These are phyloP conservation scores for Capronia americana DNA, from an alignment of 2,329 filamentous ascomycete species.

Conservation along the genomic window DNA sequence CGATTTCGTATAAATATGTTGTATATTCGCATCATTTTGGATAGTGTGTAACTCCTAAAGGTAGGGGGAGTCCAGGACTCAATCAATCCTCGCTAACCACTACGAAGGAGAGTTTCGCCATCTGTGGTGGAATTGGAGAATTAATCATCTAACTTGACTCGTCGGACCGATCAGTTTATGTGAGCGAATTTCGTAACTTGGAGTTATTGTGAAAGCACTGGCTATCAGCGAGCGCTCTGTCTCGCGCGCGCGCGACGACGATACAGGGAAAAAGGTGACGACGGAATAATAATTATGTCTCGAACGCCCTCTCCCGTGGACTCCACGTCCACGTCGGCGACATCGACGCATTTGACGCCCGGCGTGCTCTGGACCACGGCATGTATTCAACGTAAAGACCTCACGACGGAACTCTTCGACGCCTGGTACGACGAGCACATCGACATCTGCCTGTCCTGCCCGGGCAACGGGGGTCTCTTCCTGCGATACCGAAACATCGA, in stretches of 20 bases:
- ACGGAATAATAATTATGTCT: neutral
- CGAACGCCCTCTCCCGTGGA: constrained; percentile 47
- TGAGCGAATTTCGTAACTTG: no score
- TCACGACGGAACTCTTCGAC: constrained; percentile 20
- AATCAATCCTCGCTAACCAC: no score
- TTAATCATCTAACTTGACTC: no score
- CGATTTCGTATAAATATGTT: neutral
- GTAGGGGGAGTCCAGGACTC: no score
- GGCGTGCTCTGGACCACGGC: constrained; percentile 29
- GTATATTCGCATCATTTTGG: no score
- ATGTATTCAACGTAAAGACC: constrained; percentile 24
- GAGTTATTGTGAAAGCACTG: no score
- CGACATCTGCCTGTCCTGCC: constrained; percentile 24
- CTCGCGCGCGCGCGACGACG: neutral
- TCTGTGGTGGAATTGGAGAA: no score
- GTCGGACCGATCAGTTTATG: no score
- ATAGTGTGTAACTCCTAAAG: no score
- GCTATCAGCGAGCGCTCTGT: no score
- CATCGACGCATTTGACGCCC: constrained; percentile 45
- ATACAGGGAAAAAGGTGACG: no score
- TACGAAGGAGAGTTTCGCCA: no score
- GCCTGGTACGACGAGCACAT: constrained; percentile 32
- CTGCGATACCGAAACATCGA: constrained; percentile 29
- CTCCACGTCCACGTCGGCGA: constrained; percentile 56
- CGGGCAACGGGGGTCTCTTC: constrained; percentile 31